Evolutionary conservation across 805 yeast genomes (phyloP).

Genomic region (Hanseniaspora lindneri): DNA sequence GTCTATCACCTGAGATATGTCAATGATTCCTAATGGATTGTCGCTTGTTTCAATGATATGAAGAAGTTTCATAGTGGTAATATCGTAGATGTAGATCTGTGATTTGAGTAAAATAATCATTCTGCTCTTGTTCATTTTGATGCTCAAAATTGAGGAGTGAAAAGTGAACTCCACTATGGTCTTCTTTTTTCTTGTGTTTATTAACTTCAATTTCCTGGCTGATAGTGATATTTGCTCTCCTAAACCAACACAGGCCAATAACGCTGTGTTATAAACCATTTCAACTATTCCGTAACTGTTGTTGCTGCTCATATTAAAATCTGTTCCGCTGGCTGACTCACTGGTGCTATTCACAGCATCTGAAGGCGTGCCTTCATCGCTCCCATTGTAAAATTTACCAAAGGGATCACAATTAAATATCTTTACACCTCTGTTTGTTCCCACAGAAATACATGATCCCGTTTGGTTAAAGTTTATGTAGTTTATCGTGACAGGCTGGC

Average conservation of each 20-base stretch:
- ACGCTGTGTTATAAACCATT: conserved; percentile 64
- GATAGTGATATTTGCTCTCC: conserved; percentile 57
- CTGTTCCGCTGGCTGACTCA: neutral
- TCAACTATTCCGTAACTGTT: conserved; percentile 58
- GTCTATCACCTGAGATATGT: conserved; percentile 44
- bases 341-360: too few species aligned
- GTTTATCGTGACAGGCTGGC: conserved; percentile 27
- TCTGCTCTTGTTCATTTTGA: conserved; percentile 54
- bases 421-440: conserved; percentile 49
- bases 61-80: conserved; percentile 53
- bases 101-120: conserved; percentile 50
- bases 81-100: conserved; percentile 61
- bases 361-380: too few species aligned
- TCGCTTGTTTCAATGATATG: conserved; percentile 42
- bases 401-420: conserved; percentile 62
- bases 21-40: conserved; percentile 45
- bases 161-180: conserved; percentile 62
- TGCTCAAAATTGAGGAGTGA: conserved; percentile 48
- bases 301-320: conserved; percentile 22
- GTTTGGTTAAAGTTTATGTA: conserved; percentile 64
- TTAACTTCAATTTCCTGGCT: conserved; percentile 70
- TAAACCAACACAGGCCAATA: conserved; percentile 58
- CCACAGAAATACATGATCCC: conserved; percentile 57
- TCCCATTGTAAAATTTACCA: conserved; percentile 36
- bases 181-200: conserved; percentile 58